Conservation (phyloP, 2,329 filamentous ascomycete species). For the Aspergillus viridinutans region DNA sequence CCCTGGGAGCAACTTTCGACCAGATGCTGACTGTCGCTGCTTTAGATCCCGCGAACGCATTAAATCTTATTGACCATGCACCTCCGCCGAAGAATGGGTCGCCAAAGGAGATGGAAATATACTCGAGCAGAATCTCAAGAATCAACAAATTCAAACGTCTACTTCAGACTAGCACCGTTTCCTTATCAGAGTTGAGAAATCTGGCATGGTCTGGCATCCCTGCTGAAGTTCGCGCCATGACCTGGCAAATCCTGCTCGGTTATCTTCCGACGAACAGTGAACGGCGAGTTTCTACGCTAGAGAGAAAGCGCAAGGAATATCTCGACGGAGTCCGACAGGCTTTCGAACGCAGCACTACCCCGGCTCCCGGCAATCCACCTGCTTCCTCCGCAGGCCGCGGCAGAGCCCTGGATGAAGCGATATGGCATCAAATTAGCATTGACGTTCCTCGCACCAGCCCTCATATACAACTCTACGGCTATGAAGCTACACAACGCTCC, state of each 20-base stretch:
- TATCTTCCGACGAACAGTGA: constrained; percentile 98
- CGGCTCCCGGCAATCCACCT: constrained; percentile 38
- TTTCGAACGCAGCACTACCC: constrained; percentile 53
- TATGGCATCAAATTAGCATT: constrained; percentile 99
- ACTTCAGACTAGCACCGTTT: constrained; percentile 85
- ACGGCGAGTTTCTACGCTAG: constrained; percentile 79
- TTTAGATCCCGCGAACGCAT: constrained; percentile 76
- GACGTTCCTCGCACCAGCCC: constrained; percentile 95
- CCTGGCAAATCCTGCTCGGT: constrained; percentile 94
- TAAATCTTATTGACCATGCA: constrained; percentile 90
- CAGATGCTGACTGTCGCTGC: neutral
- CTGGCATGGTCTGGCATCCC: constrained; percentile 93
- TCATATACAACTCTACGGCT: constrained; percentile 89
- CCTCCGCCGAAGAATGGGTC: constrained; percentile 67
- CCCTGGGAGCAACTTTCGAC: neutral
- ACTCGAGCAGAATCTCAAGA: constrained; percentile 81
- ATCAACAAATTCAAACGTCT: constrained; percentile 99
- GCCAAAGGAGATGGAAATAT: constrained; percentile 77
- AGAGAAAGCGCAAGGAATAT: constrained; percentile 94
- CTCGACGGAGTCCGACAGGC: constrained; percentile 77
- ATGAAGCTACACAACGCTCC: constrained; percentile 91
- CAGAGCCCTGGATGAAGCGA: constrained; percentile 85
- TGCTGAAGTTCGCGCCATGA: constrained; percentile 93
- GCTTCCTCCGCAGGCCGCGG: constrained; percentile 50
- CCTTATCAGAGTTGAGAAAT: constrained; percentile 74